phyloP scores from a whole-genome alignment of 1,139 yeast genomes.

The Kluyveromyces sp. region DNA sequence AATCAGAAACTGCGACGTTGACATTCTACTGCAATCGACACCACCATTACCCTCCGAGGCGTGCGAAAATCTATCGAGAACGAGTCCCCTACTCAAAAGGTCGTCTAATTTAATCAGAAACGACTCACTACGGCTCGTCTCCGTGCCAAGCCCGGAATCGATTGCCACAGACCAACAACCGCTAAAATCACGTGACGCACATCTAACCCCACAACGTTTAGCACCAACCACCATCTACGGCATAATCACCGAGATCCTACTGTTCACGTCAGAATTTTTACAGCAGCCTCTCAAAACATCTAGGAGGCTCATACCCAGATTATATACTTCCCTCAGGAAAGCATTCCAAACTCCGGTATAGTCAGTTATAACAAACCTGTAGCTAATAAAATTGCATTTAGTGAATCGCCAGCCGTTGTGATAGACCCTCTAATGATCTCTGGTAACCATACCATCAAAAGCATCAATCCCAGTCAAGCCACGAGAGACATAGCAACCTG shows the following conservation, averaged over 20 bases:
- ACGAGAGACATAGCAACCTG: no score
- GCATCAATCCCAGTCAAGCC: no score
- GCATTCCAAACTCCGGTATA: not conserved
- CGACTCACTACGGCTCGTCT: not conserved
- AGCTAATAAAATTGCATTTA: no score
- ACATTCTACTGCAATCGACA: slow-evolving; percentile 6
- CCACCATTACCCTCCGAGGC: slow-evolving; percentile 1
- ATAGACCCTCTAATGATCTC: no score
- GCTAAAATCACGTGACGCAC: not conserved
- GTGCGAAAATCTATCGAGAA: not conserved
- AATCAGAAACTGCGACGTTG: not conserved
- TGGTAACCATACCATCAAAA: no score
- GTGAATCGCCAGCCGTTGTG: no score
- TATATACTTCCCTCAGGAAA: not conserved
- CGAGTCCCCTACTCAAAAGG: slow-evolving; percentile 4
- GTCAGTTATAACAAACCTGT: not conserved
- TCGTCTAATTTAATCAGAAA: not conserved
- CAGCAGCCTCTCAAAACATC: not conserved
- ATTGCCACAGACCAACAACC: not conserved
- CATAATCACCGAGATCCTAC: not conserved
- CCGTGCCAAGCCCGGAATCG: not conserved
- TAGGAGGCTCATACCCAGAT: not conserved
- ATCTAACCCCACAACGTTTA: not conserved
- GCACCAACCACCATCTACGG: not conserved
- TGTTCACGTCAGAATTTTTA: not conserved